A percentile compares a stretch with the other conserved stretches of the same genome.
phyloP scores from a whole-genome alignment of 257 asterid species.

The Lantana camara region DNA sequence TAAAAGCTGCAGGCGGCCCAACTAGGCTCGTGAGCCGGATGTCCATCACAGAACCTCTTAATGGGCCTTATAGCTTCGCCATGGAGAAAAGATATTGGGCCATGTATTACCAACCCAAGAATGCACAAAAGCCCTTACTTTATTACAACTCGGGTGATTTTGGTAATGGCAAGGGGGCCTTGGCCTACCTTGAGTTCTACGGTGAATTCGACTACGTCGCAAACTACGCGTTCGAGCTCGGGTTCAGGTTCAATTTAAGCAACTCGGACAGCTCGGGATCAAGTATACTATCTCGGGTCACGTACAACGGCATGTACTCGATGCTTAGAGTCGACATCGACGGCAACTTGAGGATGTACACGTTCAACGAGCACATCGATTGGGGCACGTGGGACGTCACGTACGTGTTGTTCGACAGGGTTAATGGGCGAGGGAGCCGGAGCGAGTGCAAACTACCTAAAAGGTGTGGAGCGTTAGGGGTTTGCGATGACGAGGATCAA shows the following conservation, averaged over 20 bases:
- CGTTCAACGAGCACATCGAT: conserved; percentile 38
- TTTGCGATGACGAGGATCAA: conserved; percentile 42
- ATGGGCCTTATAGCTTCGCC: conserved; percentile 35
- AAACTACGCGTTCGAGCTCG: conserved; percentile 44
- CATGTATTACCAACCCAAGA: conserved; percentile 31
- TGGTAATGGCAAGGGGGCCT: conserved; percentile 29
- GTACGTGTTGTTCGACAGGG: too few species aligned
- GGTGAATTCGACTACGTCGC: conserved; percentile 17
- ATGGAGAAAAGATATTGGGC: conserved; percentile 26
- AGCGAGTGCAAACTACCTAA: conserved; percentile 16
- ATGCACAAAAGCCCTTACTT: conserved; percentile 9
- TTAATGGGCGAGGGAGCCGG: too few species aligned
- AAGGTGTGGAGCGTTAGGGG: conserved; percentile 48
- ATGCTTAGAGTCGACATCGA: conserved; percentile 51
- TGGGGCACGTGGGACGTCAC: conserved; percentile 45
- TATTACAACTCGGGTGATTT: conserved; percentile 38
- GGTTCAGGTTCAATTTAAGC: conserved; percentile 31
- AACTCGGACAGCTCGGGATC: conserved; percentile 23
- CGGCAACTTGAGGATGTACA: conserved; percentile 48
- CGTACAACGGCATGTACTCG: conserved; percentile 38
- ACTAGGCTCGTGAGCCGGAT: conserved; percentile 29
- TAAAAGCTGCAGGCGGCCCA: conserved; percentile 27
- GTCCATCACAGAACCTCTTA: conserved; percentile 5
- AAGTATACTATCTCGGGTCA: conserved; percentile 37
- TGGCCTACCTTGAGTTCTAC: conserved; percentile 35